Percentiles rank a stretch among this genome's conserved stretches.
These are phyloP conservation scores for Hydnomerulius pinastri DNA, from an alignment of 768 basidiomycete genomes.

Conservation along the genomic window DNA sequence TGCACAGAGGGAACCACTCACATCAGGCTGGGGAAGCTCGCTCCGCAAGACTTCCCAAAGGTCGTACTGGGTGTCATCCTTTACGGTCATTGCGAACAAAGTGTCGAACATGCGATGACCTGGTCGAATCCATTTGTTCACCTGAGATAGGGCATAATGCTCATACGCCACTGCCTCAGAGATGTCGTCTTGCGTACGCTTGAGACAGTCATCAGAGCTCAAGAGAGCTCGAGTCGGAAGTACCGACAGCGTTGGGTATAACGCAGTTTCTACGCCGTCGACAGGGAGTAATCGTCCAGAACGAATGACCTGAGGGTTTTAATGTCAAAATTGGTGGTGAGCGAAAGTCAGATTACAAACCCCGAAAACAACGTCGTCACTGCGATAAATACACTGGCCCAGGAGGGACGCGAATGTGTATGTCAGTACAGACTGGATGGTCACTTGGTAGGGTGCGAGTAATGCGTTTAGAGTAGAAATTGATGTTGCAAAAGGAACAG, in stretches of 20 bases:
- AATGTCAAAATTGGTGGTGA: not conserved
- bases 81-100: slow-evolving; percentile 31
- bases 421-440: slow-evolving; percentile 34
- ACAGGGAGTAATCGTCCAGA: slow-evolving; percentile 31
- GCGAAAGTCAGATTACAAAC: slow-evolving; percentile 19
- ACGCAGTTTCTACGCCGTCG: slow-evolving; percentile 20
- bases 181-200: slow-evolving; percentile 27
- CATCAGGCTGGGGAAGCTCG: slow-evolving; percentile 34
- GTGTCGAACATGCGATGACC: slow-evolving; percentile 28
- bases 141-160: slow-evolving; percentile 29
- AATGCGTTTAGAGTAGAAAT: slow-evolving; percentile 22
- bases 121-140: slow-evolving; percentile 33
- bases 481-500: slow-evolving; percentile 11
- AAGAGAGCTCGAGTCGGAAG: slow-evolving; percentile 30
- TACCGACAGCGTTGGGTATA: slow-evolving; percentile 29
- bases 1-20: slow-evolving; percentile 11
- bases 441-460: slow-evolving; percentile 25
- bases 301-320: slow-evolving; percentile 27
- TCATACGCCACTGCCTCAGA: slow-evolving; percentile 30
- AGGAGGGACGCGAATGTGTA: slow-evolving; percentile 30
- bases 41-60: slow-evolving; percentile 29
- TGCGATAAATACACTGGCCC: slow-evolving; percentile 19
- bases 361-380: slow-evolving; percentile 33
- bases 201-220: slow-evolving; percentile 13
- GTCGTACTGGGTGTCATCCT: slow-evolving; percentile 20